Conservation (phyloP, 179 eudicot genomes). For the Drosera spatulata region DNA sequence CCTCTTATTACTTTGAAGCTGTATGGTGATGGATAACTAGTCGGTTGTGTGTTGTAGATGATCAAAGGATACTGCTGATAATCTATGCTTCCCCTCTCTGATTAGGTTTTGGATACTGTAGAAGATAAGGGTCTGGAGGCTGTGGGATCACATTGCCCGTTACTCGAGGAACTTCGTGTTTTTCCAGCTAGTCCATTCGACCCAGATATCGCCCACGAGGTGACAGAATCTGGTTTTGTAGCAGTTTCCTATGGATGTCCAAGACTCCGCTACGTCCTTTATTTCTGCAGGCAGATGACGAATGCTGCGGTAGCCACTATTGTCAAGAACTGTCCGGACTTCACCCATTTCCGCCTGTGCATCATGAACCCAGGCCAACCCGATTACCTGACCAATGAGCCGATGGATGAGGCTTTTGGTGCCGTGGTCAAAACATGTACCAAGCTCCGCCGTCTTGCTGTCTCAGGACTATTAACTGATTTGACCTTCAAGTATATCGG, state of each 20-base stretch:
- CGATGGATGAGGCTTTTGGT: conserved; percentile 85
- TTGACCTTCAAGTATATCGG: conserved; percentile 77
- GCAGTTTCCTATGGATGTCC: conserved; percentile 82
- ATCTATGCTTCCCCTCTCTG: too few relatives aligned
- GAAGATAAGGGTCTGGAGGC: conserved; percentile 65
- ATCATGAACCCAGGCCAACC: conserved; percentile 56
- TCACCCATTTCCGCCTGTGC: conserved; percentile 50
- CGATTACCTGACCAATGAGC: conserved; percentile 56
- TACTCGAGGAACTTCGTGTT: conserved; percentile 74
- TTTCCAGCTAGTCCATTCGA: conserved; percentile 63
- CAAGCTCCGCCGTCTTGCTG: conserved; percentile 49
- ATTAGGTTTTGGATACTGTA: conserved; percentile 63
- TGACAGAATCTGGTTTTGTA: conserved; percentile 79
- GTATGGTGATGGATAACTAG: too few relatives aligned
- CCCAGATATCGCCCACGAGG: conserved; percentile 27
- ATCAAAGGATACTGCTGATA: too few relatives aligned
- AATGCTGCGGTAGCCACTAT: conserved; percentile 69
- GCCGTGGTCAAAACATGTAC: conserved; percentile 74
- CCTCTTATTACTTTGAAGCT: too few relatives aligned
- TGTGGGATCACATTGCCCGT: conserved; percentile 67
- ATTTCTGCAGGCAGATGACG: conserved; percentile 88
- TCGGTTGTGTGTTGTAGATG: too few relatives aligned
- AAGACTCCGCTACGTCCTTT: conserved; percentile 58
- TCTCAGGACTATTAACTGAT: conserved; percentile 74
- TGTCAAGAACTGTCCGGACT: conserved; percentile 80